These are phyloP conservation scores for Remersonia thermophila DNA, from an alignment of 2,329 filamentous ascomycete species.

Conservation along the genomic window DNA sequence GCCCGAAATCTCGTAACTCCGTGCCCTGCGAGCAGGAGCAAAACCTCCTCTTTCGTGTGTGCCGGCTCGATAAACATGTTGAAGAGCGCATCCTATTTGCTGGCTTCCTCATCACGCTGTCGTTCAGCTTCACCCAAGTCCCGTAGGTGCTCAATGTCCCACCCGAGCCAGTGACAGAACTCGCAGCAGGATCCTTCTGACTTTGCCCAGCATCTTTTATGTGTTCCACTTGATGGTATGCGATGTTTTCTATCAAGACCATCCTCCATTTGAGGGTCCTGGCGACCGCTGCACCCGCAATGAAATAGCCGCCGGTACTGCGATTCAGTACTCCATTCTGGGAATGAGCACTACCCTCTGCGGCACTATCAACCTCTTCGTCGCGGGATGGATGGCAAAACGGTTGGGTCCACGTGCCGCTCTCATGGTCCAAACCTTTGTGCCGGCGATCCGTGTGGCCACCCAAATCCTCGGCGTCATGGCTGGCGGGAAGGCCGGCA, in stretches of 20 bases:
- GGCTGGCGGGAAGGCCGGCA: slow-evolving; percentile 48
- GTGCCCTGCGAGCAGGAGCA: no score
- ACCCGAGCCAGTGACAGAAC: neutral
- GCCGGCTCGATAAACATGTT: slow-evolving; percentile 1
- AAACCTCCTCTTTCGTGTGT: no score
- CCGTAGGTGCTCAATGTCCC: slow-evolving; percentile 25
- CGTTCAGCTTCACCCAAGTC: slow-evolving; percentile 38
- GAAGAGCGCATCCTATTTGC: slow-evolving; percentile 32
- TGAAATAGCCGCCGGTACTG: slow-evolving; percentile 52
- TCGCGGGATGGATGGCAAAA: slow-evolving; percentile 56
- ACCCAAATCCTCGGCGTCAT: slow-evolving; percentile 54
- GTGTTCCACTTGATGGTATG: slow-evolving; percentile 63
- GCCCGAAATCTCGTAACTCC: no score
- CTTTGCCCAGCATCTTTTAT: slow-evolving; percentile 42
- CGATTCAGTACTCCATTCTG: slow-evolving; percentile 50
- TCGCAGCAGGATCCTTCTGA: no score
- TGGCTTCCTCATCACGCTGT: slow-evolving; percentile 45
- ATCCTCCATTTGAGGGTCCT: slow-evolving; percentile 35
- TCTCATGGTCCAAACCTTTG: slow-evolving; percentile 49
- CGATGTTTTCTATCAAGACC: slow-evolving; percentile 51
- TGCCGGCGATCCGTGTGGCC: slow-evolving; percentile 50
- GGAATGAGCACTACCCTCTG: slow-evolving; percentile 57
- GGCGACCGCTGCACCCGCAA: slow-evolving; percentile 46
- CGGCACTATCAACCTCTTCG: slow-evolving; percentile 55
- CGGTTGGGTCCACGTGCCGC: slow-evolving; percentile 50